These are phyloP conservation scores for Dactylonectria macrodidyma DNA, from an alignment of 2,329 filamentous ascomycete species.

Conservation along the genomic window DNA sequence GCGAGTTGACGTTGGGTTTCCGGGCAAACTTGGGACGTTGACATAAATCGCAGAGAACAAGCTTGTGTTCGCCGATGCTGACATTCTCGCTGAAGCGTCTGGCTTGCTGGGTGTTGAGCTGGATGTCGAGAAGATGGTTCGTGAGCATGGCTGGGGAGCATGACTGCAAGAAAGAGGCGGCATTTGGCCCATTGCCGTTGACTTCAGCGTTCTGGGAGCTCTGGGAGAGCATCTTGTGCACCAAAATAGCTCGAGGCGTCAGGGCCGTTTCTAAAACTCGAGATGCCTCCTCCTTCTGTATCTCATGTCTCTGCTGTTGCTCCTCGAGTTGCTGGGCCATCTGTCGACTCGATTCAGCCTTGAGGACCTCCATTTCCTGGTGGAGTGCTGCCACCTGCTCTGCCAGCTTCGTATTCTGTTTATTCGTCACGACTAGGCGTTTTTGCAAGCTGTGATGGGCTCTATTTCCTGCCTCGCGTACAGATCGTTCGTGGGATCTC, in stretches of 20 bases:
- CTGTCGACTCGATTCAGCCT: not conserved
- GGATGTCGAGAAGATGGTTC: conserved; percentile 17
- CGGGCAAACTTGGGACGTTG: conserved; percentile 12
- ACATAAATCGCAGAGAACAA: conserved; percentile 15
- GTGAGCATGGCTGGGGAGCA: conserved; percentile 14
- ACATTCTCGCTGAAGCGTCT: not conserved
- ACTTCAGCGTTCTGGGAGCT: not conserved
- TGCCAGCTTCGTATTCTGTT: conserved; percentile 1
- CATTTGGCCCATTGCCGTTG: not conserved
- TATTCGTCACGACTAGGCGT: not conserved
- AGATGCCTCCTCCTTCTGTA: conserved; percentile 1
- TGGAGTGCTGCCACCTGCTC: conserved; percentile 4
- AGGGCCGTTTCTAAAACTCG: not conserved
- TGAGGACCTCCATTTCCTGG: not conserved
- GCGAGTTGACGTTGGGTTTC: not conserved
- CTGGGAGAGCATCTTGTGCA: conserved; percentile 13
- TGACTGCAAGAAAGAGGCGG: not conserved
- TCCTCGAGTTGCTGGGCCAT: not conserved
- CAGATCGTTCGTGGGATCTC: not conserved
- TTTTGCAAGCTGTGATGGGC: not conserved
- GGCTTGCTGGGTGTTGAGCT: conserved; percentile 13
- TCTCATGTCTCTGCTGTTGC: not conserved
- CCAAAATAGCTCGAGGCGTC: conserved; percentile 13
- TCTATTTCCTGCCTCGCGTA: not conserved
- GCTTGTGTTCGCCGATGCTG: not conserved